Evolutionary conservation across 108 stramenopile genomes (phyloP), one percentile per base, ranked within the genome.

Genomic region (Aurantiochytrium sp.): DNA sequence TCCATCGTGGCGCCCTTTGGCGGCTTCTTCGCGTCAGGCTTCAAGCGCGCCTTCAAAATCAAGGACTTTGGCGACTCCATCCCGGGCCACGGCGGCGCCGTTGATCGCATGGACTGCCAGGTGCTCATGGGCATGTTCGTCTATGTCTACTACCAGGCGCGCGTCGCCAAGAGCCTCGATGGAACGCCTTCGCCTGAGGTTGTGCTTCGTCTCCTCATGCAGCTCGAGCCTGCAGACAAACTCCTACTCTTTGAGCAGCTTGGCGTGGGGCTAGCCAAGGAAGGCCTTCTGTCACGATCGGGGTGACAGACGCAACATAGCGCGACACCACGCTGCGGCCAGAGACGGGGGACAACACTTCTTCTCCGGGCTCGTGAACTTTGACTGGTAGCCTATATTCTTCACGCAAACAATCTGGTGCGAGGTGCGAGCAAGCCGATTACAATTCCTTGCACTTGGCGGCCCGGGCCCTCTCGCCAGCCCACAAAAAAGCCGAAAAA

Each of bases 61-160:
- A 98, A 98, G 88, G 98, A 98, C 88, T 98, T 98, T 89, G 96
- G 95, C 87, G 89, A 93, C 2, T 87, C 97, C 69, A 94, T 97
- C 68, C 97, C 97, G 0, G 98, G 97, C 55, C 98, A 98, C 89
- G 98, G 98, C 4, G 98, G 98, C 85, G 92, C 98, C 36, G 97
- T 95, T 91, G 98, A 99, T 87, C 94, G 98, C n/a, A 94, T 98
- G 93, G 98, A 99, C 89, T 99, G 98, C 92, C 97, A 99, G 88
- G 92, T 99, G 85, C 87, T 99, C 37, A 97, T 99, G 96, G 96
- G 96, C 39, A 93, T 97, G 41, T 96, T 94, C 65, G 97, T 96
- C 19, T 98, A 96, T 94, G 97, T 98, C 31, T 96, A 98, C 92
- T 97, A 95, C 92, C 96, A 97, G 90, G 96, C 96, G 0, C 97